Conservation (phyloP, 1,284 basidiomycete species). For the Leccinum subspadiceum region DNA sequence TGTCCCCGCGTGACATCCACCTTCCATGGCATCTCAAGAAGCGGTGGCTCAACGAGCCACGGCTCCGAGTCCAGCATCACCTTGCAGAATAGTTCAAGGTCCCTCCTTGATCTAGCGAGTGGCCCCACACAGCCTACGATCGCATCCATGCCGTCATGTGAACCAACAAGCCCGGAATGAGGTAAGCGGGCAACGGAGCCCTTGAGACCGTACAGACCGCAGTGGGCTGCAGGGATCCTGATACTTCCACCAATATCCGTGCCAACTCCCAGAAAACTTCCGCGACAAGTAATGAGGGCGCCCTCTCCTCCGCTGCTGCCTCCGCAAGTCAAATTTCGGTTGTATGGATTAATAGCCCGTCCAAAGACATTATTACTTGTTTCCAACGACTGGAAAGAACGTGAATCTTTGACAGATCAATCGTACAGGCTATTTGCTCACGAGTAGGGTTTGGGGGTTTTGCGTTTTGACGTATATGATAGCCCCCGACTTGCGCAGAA, state of each 20-base stretch:
- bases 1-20: constrained; percentile 35
- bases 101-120: constrained; percentile 49
- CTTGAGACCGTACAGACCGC: constrained; percentile 57
- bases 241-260: constrained; percentile 57
- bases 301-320: constrained; percentile 64
- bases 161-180: constrained; percentile 49
- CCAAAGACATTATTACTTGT: constrained; percentile 55
- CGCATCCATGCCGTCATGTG: constrained; percentile 55
- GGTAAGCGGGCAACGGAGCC: constrained; percentile 50
- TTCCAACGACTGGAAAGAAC: constrained; percentile 40
- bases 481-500: constrained; percentile 53
- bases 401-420: constrained; percentile 9
- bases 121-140: constrained; percentile 54
- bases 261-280: constrained; percentile 58
- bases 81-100: constrained; percentile 51
- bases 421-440: constrained; percentile 16
- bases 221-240: constrained; percentile 36
- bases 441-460: constrained; percentile 52
- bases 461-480: constrained; percentile 58
- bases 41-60: constrained; percentile 53
- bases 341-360: constrained; percentile 52
- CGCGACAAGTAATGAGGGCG: constrained; percentile 56
- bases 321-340: constrained; percentile 52
- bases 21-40: constrained; percentile 55
- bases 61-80: constrained; percentile 51